Percentiles rank a stretch among this genome's conserved stretches.
Evolutionary conservation across 2,329 filamentous ascomycete species (phyloP).

Genomic region (Rhexocercosporidium sp.): DNA sequence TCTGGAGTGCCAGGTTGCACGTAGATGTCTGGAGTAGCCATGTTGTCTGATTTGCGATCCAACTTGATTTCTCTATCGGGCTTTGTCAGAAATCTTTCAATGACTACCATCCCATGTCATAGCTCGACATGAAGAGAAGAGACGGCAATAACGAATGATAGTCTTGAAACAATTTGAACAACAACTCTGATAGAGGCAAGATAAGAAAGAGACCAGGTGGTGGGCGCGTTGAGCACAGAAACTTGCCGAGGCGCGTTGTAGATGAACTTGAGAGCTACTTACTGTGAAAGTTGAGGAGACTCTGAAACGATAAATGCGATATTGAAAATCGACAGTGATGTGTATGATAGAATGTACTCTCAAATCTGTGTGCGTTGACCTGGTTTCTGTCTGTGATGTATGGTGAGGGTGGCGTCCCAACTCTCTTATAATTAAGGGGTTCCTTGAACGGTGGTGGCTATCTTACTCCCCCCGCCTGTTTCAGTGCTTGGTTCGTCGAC

Average conservation of each 20-base stretch:
- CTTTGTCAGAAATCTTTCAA: neutral
- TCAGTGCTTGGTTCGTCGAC: constrained; percentile 17
- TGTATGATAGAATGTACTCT: neutral
- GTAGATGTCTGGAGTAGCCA: constrained; percentile 38
- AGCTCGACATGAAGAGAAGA: neutral
- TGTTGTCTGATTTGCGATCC: constrained; percentile 18
- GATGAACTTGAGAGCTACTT: neutral
- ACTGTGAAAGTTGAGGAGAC: neutral
- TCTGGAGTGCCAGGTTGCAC: constrained; percentile 34
- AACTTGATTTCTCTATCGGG: neutral
- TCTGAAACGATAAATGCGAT: neutral
- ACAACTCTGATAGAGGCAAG: neutral
- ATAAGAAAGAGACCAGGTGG: neutral
- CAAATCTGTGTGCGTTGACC: neutral
- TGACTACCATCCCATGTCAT: neutral
- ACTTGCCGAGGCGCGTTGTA: too few relatives aligned
- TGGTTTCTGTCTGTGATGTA: neutral
- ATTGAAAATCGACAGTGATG: neutral
- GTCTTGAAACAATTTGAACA: neutral
- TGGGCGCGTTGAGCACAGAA: too few relatives aligned
- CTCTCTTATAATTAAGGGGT: constrained; percentile 13
- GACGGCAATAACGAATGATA: neutral
- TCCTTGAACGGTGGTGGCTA: constrained; percentile 1
- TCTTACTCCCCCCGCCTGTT: constrained; percentile 1
- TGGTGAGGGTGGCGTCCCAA: constrained; percentile 10